These are phyloP conservation scores for Peronospora farinosa DNA, from an alignment of 352 stramenopile genomes.

Conservation along the genomic window DNA sequence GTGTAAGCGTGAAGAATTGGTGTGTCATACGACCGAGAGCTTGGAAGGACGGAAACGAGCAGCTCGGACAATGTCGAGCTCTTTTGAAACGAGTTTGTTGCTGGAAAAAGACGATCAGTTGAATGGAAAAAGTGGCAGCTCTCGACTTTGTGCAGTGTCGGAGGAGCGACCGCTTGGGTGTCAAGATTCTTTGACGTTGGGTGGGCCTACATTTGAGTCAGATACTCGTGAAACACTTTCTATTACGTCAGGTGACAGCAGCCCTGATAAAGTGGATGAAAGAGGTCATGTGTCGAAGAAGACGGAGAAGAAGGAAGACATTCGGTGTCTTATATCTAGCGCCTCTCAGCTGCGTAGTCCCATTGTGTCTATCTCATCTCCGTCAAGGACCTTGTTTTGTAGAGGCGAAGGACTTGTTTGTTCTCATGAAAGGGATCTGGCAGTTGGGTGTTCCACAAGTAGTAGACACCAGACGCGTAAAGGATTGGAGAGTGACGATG, in stretches of 20 bases:
- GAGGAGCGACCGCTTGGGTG: conserved; percentile 12
- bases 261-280: conserved; percentile 6
- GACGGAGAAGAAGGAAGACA: conserved; percentile 7
- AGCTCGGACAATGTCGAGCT: background rate
- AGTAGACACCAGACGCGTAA: conserved; percentile 16
- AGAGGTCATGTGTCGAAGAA: conserved; percentile 1
- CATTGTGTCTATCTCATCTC: conserved; percentile 5
- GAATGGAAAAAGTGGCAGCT: conserved; percentile 1
- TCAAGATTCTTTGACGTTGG: conserved; percentile 14
- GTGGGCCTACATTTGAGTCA: conserved; percentile 6
- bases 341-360: conserved; percentile 3
- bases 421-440: conserved; percentile 16
- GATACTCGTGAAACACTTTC: conserved; percentile 13
- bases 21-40: conserved; percentile 9
- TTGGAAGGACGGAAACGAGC: conserved; percentile 4
- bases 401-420: conserved; percentile 4
- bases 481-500: conserved; percentile 40
- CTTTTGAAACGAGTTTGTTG: conserved; percentile 10
- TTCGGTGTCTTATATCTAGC: background rate
- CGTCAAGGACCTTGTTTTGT: conserved; percentile 14
- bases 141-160: conserved; percentile 6
- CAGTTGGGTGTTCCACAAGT: conserved; percentile 8
- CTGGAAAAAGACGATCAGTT: conserved; percentile 13
- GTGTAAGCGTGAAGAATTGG: conserved; percentile 25
- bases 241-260: conserved; percentile 18